phyloP scores from a whole-genome alignment of 2,329 filamentous ascomycete genomes.

The Tympanopsis confertula region DNA sequence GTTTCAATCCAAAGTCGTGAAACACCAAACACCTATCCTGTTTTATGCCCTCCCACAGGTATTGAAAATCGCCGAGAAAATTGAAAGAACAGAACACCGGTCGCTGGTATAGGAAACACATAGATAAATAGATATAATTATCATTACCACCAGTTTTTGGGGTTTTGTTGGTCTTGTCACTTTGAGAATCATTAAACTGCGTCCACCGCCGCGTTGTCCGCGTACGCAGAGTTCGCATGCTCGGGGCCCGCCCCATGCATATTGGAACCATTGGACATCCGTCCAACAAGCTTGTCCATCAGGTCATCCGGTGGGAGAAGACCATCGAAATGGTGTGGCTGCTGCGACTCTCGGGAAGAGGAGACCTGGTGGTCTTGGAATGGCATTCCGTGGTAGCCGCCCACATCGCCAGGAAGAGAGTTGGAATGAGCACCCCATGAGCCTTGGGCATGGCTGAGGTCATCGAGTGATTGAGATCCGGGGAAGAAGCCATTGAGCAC shows the following conservation, averaged over 20 bases:
- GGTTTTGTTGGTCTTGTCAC: no score
- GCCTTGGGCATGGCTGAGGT: constrained; percentile 15
- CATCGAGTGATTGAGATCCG: constrained; percentile 18
- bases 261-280: constrained; percentile 15
- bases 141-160: no score
- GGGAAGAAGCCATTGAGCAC: constrained; percentile 18
- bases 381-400: constrained; percentile 17
- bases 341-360: constrained; percentile 18
- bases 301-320: constrained; percentile 19
- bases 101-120: no score
- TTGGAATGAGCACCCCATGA: constrained; percentile 15
- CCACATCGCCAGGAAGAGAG: constrained; percentile 17
- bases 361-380: constrained; percentile 17
- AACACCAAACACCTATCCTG: no score
- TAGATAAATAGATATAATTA: no score
- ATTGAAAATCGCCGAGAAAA: no score
- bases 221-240: constrained; percentile 15
- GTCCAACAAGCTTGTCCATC: constrained; percentile 21
- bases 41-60: no score
- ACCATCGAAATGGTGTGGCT: constrained; percentile 16
- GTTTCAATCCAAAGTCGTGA: no score
- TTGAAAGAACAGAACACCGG: no score
- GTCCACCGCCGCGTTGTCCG: constrained; percentile 16
- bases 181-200: constrained; percentile 11
- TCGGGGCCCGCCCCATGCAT: constrained; percentile 20